A percentile compares a stretch with the other conserved stretches of the same genome.
Conservation (phyloP, 495 filamentous ascomycete species). For the Aspergillus haitiensis region DNA sequence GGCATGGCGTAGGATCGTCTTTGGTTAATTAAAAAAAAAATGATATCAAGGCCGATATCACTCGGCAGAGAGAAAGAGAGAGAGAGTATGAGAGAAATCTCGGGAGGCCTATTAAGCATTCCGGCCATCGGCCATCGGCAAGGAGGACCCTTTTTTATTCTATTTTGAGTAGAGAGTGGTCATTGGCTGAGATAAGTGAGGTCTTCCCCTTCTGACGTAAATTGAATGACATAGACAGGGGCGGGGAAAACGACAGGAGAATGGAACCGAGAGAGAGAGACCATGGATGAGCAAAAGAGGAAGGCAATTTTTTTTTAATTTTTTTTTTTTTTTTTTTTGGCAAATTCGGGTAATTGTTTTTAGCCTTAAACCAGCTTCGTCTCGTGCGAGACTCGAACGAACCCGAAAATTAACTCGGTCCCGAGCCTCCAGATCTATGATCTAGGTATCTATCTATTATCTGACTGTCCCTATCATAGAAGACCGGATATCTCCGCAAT, state of each 20-base stretch:
- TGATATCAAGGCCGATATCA: too few species aligned
- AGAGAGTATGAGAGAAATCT: too few species aligned
- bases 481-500: background rate
- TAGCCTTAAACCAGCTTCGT: background rate
- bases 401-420: background rate
- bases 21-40: too few species aligned
- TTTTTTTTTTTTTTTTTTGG: constrained; percentile 5
- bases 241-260: constrained; percentile 3
- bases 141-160: too few species aligned
- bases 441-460: background rate
- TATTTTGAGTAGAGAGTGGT: too few species aligned
- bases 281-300: constrained; percentile 13
- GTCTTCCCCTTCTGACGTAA: background rate
- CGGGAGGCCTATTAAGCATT: too few species aligned
- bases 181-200: too few species aligned
- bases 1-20: too few species aligned
- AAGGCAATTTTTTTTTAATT: background rate
- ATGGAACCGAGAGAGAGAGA: constrained; percentile 17
- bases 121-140: too few species aligned
- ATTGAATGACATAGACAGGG: background rate
- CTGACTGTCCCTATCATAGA: background rate
- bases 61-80: too few species aligned
- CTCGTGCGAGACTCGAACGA: background rate
- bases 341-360: background rate
- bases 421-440: background rate